A percentile compares a stretch with the other conserved stretches of the same genome.
Evolutionary conservation across 2,329 filamentous ascomycete genomes (phyloP).

Genomic region (Huntiella bhutanensis): DNA sequence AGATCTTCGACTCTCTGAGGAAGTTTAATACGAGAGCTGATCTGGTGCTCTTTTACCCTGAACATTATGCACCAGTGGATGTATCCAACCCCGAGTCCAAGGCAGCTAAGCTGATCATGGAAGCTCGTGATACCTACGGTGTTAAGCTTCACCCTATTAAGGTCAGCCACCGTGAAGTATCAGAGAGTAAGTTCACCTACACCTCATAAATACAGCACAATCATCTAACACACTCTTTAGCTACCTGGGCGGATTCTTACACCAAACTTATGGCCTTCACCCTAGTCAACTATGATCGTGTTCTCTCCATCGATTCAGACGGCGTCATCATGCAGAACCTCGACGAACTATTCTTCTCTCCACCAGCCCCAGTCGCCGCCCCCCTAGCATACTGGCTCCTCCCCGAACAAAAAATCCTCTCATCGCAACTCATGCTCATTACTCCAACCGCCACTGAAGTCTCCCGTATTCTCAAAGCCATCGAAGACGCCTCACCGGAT

Average conservation of each 20-base stretch:
- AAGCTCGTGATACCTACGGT: conserved; percentile 25
- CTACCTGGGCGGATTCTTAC: conserved; percentile 43
- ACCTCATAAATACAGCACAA: background rate
- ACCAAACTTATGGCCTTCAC: conserved; percentile 54
- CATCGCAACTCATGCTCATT: conserved; percentile 42
- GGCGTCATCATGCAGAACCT: conserved; percentile 41
- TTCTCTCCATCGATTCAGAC: conserved; percentile 41
- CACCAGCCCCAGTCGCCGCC: conserved; percentile 41
- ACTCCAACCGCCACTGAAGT: conserved; percentile 37
- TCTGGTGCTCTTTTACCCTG: conserved; percentile 28
- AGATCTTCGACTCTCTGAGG: conserved; percentile 28
- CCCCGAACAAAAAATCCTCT: conserved; percentile 32
- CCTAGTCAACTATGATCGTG: conserved; percentile 36
- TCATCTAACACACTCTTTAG: conserved; percentile 13
- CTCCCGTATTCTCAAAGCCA: conserved; percentile 16
- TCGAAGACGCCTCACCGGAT: conserved; percentile 12
- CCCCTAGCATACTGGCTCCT: conserved; percentile 53
- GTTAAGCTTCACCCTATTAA: conserved; percentile 25
- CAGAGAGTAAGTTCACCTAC: conserved; percentile 19
- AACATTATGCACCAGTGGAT: conserved; percentile 16
- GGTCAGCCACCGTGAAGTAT: conserved; percentile 19
- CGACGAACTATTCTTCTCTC: conserved; percentile 54
- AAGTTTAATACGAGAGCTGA: conserved; percentile 25
- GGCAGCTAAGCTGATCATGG: conserved; percentile 21
- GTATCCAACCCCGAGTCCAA: conserved; percentile 15